phyloP scores from a whole-genome alignment of 106 monocot genomes.

The Agapanthus africanus region DNA sequence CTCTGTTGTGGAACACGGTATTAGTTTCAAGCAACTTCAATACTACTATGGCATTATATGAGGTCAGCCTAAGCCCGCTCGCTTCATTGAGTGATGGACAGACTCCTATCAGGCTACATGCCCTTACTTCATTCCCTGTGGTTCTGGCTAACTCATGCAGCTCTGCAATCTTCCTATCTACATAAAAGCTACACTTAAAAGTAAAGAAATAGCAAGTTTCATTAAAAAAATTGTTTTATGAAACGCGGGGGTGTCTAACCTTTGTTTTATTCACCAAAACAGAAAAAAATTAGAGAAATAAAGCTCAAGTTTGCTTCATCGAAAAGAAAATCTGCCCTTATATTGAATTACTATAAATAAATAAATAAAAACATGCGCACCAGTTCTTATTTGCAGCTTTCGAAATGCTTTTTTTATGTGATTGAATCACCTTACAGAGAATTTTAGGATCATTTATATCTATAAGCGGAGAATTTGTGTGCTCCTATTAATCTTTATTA shows the following conservation, averaged over 20 bases:
- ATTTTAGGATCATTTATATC: background rate
- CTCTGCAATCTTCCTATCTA: background rate
- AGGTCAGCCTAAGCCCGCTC: background rate
- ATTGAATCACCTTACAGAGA: background rate
- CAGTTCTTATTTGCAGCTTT: background rate
- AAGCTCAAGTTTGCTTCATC: background rate
- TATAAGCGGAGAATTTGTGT: background rate
- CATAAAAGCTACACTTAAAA: background rate
- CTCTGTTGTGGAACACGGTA: background rate
- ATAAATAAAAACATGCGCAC: too few relatives aligned
- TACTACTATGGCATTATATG: background rate
- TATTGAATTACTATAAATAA: too few relatives aligned
- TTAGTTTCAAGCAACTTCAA: background rate
- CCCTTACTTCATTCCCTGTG: background rate
- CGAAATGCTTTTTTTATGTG: background rate
- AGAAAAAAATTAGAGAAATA: too few relatives aligned
- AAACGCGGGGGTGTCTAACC: too few relatives aligned
- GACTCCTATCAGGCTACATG: background rate
- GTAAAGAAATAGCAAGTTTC: too few relatives aligned
- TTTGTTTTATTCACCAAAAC: too few relatives aligned
- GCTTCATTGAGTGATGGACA: background rate
- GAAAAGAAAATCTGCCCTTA: too few relatives aligned
- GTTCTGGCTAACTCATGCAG: background rate
- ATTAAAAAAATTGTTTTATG: too few relatives aligned
- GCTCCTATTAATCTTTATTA: background rate